phyloP scores from a whole-genome alignment of 2,329 filamentous ascomycete species.

The Penicillium sp. region DNA sequence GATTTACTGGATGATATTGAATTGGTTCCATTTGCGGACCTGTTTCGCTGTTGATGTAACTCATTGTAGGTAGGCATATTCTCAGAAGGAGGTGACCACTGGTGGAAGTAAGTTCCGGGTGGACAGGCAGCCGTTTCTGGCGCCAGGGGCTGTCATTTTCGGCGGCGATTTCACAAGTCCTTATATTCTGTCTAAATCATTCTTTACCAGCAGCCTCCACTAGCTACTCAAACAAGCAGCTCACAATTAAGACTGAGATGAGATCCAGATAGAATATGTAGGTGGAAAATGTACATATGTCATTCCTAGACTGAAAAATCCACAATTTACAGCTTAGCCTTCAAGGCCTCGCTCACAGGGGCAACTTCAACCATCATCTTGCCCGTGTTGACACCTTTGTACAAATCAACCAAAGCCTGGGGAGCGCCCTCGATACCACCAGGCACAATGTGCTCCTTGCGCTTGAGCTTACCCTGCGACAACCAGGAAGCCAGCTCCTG shows the following conservation, averaged over 20 bases:
- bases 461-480: constrained; percentile 70
- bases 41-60: no score
- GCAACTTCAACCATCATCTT: constrained; percentile 56
- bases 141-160: no score
- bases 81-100: no score
- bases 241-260: background rate
- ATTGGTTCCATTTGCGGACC: no score
- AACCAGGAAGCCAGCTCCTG: constrained; percentile 68
- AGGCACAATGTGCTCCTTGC: constrained; percentile 69
- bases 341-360: constrained; percentile 40
- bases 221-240: background rate
- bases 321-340: constrained; percentile 46
- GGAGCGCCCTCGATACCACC: constrained; percentile 69
- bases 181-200: no score
- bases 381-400: constrained; percentile 70
- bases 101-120: no score
- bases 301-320: background rate
- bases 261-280: constrained; percentile 3
- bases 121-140: no score
- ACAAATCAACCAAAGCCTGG: constrained; percentile 64
- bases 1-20: no score
- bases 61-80: no score
- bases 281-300: no score
- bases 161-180: no score
- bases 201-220: no score